Conservation (phyloP, 2,329 filamentous ascomycete genomes). For the Zymoseptoria tritici region DNA sequence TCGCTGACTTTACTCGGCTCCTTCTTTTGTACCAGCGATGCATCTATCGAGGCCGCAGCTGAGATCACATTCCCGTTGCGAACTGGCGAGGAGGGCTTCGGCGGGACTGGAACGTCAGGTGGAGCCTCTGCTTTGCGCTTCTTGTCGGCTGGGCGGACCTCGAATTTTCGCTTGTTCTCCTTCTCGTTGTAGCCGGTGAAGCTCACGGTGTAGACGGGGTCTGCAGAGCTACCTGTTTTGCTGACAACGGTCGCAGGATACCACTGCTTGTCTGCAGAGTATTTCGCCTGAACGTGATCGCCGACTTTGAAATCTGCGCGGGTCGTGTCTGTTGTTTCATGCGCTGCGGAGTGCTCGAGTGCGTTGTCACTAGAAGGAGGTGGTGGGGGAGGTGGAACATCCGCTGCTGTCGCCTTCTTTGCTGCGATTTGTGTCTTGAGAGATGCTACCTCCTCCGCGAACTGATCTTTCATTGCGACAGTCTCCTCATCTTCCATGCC, state of each 20-base stretch:
- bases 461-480: slow-evolving; percentile 67
- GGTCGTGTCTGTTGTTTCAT: slow-evolving; percentile 23
- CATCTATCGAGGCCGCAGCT: slow-evolving; percentile 59
- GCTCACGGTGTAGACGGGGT: slow-evolving; percentile 87
- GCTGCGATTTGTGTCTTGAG: slow-evolving; percentile 76
- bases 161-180: slow-evolving; percentile 70
- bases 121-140: slow-evolving; percentile 72
- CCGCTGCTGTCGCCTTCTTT: slow-evolving; percentile 39
- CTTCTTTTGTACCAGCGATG: slow-evolving; percentile 54
- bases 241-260: slow-evolving; percentile 90
- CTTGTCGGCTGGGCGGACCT: slow-evolving; percentile 67
- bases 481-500: slow-evolving; percentile 76
- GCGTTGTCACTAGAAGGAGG: slow-evolving; percentile 33
- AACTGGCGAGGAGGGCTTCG: slow-evolving; percentile 32
- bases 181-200: slow-evolving; percentile 83
- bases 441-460: slow-evolving; percentile 72
- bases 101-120: slow-evolving; percentile 37
- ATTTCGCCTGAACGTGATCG: slow-evolving; percentile 84
- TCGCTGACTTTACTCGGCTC: slow-evolving; percentile 57
- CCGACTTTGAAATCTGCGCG: slow-evolving; percentile 69
- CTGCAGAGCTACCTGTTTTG: slow-evolving; percentile 84
- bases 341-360: slow-evolving; percentile 6
- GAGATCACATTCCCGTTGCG: slow-evolving; percentile 52
- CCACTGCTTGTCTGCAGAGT: slow-evolving; percentile 84
- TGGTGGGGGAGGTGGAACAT: slow-evolving; percentile 37